Conservation (phyloP, 73 alveolate genomes). For the Symbiodinium pilosum region DNA sequence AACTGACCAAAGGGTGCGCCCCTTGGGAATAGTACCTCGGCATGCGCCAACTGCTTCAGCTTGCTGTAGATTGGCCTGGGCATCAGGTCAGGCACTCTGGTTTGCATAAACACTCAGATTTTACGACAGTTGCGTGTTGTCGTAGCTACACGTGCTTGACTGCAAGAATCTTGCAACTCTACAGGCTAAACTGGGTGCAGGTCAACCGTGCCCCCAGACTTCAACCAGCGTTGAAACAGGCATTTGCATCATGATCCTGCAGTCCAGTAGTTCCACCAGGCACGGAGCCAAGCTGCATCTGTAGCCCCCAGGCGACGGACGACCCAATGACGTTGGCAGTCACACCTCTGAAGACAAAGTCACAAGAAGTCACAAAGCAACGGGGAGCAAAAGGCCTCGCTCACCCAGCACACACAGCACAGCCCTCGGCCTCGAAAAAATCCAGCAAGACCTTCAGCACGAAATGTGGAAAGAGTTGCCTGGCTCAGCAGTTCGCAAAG, state of each 20-base stretch:
- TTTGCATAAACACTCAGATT: too few species aligned
- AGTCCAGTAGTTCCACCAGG: neutral
- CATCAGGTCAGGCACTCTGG: too few species aligned
- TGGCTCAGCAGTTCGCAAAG: neutral
- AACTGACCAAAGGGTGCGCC: too few species aligned
- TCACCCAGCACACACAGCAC: too few species aligned
- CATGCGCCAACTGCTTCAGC: neutral
- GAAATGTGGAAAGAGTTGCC: slow-evolving; percentile 37
- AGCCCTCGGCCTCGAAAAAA: slow-evolving; percentile 27
- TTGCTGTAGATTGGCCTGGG: slow-evolving; percentile 5
- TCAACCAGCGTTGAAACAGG: too few species aligned
- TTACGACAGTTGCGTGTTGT: too few species aligned
- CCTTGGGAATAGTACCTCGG: neutral
- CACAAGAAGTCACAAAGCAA: neutral
- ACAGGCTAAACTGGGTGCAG: too few species aligned
- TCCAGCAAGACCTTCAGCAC: slow-evolving; percentile 37
- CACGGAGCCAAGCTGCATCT: slow-evolving; percentile 63
- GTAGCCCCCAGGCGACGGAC: slow-evolving; percentile 80
- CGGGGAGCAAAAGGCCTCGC: neutral
- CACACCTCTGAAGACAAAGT: slow-evolving; percentile 13
- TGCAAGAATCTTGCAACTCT: too few species aligned
- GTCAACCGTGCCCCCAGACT: too few species aligned
- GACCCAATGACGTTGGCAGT: slow-evolving; percentile 51
- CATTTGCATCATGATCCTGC: too few species aligned
- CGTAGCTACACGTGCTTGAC: too few species aligned